These are phyloP conservation scores for Aspergillus puulaauensis DNA, from an alignment of 2,329 filamentous ascomycete species.

Conservation along the genomic window DNA sequence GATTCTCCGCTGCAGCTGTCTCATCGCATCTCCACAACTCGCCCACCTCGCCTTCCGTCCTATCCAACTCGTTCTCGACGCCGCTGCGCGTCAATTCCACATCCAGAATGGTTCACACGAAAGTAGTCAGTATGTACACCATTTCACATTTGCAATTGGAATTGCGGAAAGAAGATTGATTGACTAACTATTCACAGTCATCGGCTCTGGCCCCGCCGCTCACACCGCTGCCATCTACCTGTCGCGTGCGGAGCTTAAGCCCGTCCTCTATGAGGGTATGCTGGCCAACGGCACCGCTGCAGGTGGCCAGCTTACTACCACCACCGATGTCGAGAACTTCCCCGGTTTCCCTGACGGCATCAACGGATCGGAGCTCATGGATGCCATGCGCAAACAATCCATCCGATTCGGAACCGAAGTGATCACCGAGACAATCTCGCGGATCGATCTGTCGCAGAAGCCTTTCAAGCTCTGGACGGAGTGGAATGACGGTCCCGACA, in stretches of 20 bases:
- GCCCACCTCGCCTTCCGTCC: conserved; percentile 38
- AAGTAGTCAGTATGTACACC: conserved; percentile 73
- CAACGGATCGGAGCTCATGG: conserved; percentile 87
- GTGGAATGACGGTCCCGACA: conserved; percentile 70
- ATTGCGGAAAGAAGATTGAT: background rate
- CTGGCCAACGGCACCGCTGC: conserved; percentile 95
- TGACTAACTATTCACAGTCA: conserved; percentile 51
- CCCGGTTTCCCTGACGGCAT: conserved; percentile 91
- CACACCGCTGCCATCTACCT: conserved; percentile 98
- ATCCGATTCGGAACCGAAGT: conserved; percentile 90
- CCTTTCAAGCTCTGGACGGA: conserved; percentile 96
- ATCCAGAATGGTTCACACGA: conserved; percentile 77
- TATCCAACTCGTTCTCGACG: conserved; percentile 36
- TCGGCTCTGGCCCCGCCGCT: conserved; percentile 93
- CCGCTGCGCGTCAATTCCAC: conserved; percentile 43
- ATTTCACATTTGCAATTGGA: background rate
- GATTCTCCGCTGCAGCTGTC: conserved; percentile 71
- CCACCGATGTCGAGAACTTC: conserved; percentile 97
- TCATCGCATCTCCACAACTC: conserved; percentile 65
- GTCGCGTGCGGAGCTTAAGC: conserved; percentile 88
- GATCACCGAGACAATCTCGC: conserved; percentile 86
- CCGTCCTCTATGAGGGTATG: conserved; percentile 96
- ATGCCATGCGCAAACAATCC: conserved; percentile 90
- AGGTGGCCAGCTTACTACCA: conserved; percentile 95
- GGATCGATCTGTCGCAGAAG: conserved; percentile 76